phyloP scores from a whole-genome alignment of 2,329 filamentous ascomycete genomes.

The Alternaria brassicicola region DNA sequence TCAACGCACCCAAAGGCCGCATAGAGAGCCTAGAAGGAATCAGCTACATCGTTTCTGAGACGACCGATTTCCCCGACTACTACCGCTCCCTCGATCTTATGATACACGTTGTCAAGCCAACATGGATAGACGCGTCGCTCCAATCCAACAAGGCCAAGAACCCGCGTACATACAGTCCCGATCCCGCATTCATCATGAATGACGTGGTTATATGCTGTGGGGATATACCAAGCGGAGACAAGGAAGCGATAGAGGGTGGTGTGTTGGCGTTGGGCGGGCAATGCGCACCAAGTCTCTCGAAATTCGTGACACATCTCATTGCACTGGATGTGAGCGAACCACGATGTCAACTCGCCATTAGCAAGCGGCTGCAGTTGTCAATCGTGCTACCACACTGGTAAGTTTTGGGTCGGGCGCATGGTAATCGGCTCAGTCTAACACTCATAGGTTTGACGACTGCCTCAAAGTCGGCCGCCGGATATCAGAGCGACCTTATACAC shows the following conservation, averaged over 20 bases:
- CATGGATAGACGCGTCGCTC: conserved; percentile 79
- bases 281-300: conserved; percentile 73
- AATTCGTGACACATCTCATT: conserved; percentile 85
- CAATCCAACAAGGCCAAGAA: conserved; percentile 73
- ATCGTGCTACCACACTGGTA: conserved; percentile 94
- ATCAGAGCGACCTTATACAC: conserved; percentile 81
- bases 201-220: conserved; percentile 82
- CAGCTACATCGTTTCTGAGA: conserved; percentile 73
- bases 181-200: conserved; percentile 88
- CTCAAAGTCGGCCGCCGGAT: conserved; percentile 91
- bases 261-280: conserved; percentile 88
- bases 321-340: conserved; percentile 76
- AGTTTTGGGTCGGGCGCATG: conserved; percentile 23
- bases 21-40: conserved; percentile 54
- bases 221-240: conserved; percentile 82
- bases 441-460: conserved; percentile 88
- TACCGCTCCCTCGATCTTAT: conserved; percentile 73
- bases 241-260: conserved; percentile 89
- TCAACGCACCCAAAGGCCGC: conserved; percentile 47
- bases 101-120: conserved; percentile 81
- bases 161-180: conserved; percentile 84
- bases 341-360: conserved; percentile 67
- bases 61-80: conserved; percentile 92
- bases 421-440: conserved; percentile 6
- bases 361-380: conserved; percentile 73